These are phyloP conservation scores for Paramecium pentaurelia DNA, from an alignment of 73 alveolate genomes.

Conservation along the genomic window DNA sequence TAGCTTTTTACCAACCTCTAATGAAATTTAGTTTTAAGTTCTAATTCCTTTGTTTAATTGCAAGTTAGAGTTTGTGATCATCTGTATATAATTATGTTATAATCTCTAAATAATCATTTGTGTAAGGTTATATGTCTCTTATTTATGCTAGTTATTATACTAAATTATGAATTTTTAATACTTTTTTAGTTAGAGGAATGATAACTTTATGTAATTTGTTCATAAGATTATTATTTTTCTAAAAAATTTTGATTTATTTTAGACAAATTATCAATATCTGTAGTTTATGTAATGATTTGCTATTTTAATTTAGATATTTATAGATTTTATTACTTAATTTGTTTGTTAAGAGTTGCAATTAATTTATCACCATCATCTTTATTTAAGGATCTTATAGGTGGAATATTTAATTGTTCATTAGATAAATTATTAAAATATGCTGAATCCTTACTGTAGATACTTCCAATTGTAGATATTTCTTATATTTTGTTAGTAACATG, in stretches of 20 bases:
- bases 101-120: background rate
- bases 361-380: conserved; percentile 31
- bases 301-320: background rate
- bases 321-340: background rate
- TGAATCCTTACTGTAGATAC: background rate
- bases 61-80: background rate
- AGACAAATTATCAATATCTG: background rate
- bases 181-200: background rate
- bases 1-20: background rate
- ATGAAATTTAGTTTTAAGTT: background rate
- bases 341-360: background rate
- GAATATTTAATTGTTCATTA: background rate
- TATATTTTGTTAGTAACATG: background rate
- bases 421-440: background rate
- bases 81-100: background rate
- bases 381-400: background rate
- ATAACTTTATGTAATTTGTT: background rate
- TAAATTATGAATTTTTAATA: background rate
- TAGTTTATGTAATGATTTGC: background rate
- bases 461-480: background rate
- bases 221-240: background rate
- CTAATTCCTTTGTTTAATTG: background rate
- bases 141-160: background rate
- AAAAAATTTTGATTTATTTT: background rate
- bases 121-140: background rate